Evolutionary conservation across 352 stramenopile genomes (phyloP).

Genomic region (Pythium grandisporangium): DNA sequence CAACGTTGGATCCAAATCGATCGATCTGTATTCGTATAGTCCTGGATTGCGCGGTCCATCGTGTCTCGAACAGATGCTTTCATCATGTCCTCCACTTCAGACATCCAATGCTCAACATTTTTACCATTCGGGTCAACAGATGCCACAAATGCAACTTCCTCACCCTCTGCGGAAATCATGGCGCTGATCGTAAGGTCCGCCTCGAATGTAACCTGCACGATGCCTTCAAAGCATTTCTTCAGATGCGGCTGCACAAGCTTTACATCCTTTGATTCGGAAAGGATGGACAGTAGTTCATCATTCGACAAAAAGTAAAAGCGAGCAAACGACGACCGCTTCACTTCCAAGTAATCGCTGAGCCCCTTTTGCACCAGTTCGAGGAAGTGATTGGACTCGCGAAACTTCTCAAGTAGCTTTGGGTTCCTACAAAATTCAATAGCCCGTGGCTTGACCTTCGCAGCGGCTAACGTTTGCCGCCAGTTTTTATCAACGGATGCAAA

Average conservation of each 20-base stretch:
- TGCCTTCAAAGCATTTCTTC: conserved; percentile 94
- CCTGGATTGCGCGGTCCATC: conserved; percentile 78
- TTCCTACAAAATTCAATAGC: conserved; percentile 93
- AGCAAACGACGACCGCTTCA: conserved; percentile 87
- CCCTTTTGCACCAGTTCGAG: conserved; percentile 91
- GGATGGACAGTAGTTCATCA: conserved; percentile 89
- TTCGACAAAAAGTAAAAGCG: conserved; percentile 94
- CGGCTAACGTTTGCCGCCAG: conserved; percentile 87
- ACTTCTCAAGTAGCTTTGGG: conserved; percentile 88
- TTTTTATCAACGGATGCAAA: conserved; percentile 95
- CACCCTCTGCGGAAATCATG: conserved; percentile 90
- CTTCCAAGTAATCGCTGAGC: conserved; percentile 88
- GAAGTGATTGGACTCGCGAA: conserved; percentile 92
- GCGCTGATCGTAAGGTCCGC: conserved; percentile 86
- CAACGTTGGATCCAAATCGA: conserved; percentile 92
- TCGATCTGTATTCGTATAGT: conserved; percentile 82
- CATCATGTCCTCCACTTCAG: conserved; percentile 93
- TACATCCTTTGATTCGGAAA: conserved; percentile 91
- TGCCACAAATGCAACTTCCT: conserved; percentile 77
- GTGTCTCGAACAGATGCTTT: conserved; percentile 81
- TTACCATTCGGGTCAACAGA: conserved; percentile 87
- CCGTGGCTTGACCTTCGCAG: conserved; percentile 81
- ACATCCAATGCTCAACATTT: conserved; percentile 92
- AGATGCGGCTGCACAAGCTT: conserved; percentile 90
- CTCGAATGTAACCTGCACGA: conserved; percentile 86